Conservation (phyloP, 2,329 filamentous ascomycete species). For the Colletotrichum camelliae region DNA sequence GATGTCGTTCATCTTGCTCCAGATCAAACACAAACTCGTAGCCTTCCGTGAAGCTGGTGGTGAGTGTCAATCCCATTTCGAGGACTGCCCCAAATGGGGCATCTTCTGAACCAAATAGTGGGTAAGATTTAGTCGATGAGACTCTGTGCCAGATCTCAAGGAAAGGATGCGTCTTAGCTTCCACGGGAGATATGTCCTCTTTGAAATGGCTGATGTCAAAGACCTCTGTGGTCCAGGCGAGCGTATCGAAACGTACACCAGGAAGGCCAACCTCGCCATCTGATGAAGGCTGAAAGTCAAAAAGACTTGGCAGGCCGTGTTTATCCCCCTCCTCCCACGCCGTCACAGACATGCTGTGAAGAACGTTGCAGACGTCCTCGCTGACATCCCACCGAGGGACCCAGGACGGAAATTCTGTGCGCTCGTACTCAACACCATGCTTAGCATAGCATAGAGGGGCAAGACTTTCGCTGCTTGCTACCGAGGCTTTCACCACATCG, state of each 20-base stretch:
- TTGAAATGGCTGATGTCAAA: neutral
- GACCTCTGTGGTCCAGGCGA: neutral
- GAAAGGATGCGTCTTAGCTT: neutral
- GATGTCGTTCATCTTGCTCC: neutral
- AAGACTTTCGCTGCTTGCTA: neutral
- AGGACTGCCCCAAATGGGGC: neutral
- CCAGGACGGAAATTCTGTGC: neutral
- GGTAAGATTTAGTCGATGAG: neutral
- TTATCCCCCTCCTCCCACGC: neutral
- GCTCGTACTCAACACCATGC: neutral
- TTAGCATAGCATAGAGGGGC: neutral
- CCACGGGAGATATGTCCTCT: neutral
- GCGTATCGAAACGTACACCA: neutral
- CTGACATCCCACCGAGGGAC: neutral
- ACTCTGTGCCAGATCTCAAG: neutral
- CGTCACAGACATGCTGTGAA: neutral
- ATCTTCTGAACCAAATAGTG: neutral
- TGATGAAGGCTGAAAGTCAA: neutral
- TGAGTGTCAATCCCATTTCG: neutral
- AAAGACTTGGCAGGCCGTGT: neutral
- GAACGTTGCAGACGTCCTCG: neutral
- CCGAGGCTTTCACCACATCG: neutral
- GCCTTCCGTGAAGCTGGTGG: neutral
- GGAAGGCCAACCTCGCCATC: neutral
- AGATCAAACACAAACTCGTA: neutral